A percentile compares a stretch with the other conserved stretches of the same genome.
These are phyloP conservation scores for Monosporascus sp. DNA, from an alignment of 2,329 filamentous ascomycete genomes.

Conservation along the genomic window DNA sequence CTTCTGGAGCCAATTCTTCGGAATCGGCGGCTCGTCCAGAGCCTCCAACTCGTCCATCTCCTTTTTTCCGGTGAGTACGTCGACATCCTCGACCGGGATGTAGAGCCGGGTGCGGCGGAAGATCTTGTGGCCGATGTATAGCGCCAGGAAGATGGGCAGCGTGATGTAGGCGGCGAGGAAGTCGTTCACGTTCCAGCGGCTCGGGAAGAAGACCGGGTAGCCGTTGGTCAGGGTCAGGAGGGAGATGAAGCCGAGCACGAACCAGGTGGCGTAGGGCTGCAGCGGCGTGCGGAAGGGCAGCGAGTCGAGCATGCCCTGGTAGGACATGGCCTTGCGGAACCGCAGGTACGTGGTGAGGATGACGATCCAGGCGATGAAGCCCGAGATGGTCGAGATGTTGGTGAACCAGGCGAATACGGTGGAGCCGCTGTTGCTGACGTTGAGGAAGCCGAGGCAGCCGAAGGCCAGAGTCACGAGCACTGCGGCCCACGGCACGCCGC, in stretches of 20 bases:
- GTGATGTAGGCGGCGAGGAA: constrained; percentile 65
- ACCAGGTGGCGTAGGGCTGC: constrained; percentile 61
- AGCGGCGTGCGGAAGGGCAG: constrained; percentile 49
- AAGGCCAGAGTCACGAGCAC: constrained; percentile 54
- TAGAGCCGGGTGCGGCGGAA: constrained; percentile 38
- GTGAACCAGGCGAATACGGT: constrained; percentile 68
- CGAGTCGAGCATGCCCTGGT: constrained; percentile 44
- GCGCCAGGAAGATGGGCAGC: constrained; percentile 53
- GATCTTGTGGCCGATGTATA: constrained; percentile 60
- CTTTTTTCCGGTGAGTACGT: constrained; percentile 53
- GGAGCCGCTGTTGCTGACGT: constrained; percentile 57
- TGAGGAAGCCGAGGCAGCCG: constrained; percentile 66
- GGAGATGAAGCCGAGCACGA: constrained; percentile 51
- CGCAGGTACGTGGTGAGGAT: constrained; percentile 55
- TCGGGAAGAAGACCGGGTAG: constrained; percentile 68
- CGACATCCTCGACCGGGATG: constrained; percentile 44
- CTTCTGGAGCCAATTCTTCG: constrained; percentile 48
- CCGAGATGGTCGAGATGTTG: constrained; percentile 62
- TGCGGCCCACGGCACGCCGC: constrained; percentile 55
- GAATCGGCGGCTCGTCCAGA: constrained; percentile 40
- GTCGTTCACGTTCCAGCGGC: constrained; percentile 54
- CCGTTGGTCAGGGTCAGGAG: constrained; percentile 70
- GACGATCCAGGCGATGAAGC: constrained; percentile 57
- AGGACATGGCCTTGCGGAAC: constrained; percentile 52
- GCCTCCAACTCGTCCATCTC: constrained; percentile 57